Base-by-base conservation (phyloP, 2,329 filamentous ascomycete genomes). In the Alternaria hordeiaustralica region DNA sequence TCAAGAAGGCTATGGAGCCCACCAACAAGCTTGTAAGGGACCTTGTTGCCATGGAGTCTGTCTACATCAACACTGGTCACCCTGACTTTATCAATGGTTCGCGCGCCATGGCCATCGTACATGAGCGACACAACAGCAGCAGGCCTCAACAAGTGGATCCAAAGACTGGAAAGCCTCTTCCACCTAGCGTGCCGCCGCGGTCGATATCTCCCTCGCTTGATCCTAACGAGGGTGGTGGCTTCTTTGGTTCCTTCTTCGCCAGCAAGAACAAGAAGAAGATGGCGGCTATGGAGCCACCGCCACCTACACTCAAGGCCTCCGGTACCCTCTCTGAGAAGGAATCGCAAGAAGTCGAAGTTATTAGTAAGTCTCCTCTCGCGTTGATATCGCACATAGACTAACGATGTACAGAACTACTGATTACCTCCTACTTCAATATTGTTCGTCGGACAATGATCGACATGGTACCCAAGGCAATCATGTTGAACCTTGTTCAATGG, bases 191-290 rank as follows among this genome's bases (percentile, higher is more conserved):
- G 21, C 93, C 93, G 2, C 90, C 86, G 55, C 90, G 94, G 67
- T 89, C 92, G 46, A 87, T 87, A 59, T 97, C 90, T 77, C 96
- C 93, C 8, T 91, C 90, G 43, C 83, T 93, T 53, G 89, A 89
- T 55, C 81, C 80, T 65, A 92, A 92, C 77, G 84, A 78, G 10
- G 75, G 80, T 15, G 75, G 87, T 64, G 94, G 95, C 41, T 99
- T 99, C 87, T 99, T 99, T 75, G 96, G 96, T 72, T 97, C 93
- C 76, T 99, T 99, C 88, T 99, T 97, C 79, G 93, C 96, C 11
- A 94, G 93, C 78, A 99, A 98, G 88, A 99, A 98, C 85, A 99
- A 98, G 90, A 99, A 99, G 88, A 98, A 97, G 90, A 96, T 97
- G 84, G 96, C 96, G n/a, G 94, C 95, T 51, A 99, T 99, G 96